phyloP scores from a whole-genome alignment of 352 stramenopile species.

The Globisporangium polare region DNA sequence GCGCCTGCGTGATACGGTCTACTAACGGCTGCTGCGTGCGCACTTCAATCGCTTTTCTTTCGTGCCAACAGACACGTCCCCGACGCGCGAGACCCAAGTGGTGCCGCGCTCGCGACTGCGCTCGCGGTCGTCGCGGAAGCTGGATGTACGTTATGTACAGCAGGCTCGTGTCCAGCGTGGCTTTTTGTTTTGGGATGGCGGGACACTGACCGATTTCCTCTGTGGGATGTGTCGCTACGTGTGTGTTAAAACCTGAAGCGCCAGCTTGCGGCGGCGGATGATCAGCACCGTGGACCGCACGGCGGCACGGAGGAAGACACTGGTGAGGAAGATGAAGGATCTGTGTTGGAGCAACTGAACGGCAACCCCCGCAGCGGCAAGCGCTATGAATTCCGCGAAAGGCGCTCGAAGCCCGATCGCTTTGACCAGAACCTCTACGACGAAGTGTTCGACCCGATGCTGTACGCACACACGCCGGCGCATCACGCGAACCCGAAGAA shows the following conservation, averaged over 20 bases:
- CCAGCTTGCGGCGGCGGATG: slow-evolving; percentile 17
- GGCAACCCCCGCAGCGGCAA: neutral
- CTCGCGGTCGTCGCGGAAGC: slow-evolving; percentile 16
- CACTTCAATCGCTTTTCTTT: neutral
- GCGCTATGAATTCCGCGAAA: slow-evolving; percentile 57
- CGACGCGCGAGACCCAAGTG: slow-evolving; percentile 4
- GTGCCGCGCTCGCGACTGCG: slow-evolving; percentile 18
- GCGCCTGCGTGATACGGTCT: neutral
- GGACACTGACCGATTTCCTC: neutral
- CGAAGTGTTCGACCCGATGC: slow-evolving; percentile 50
- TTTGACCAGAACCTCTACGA: slow-evolving; percentile 70
- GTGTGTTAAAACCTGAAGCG: neutral
- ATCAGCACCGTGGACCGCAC: slow-evolving; percentile 9
- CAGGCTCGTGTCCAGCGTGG: neutral
- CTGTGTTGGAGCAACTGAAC: slow-evolving; percentile 11
- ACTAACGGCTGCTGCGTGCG: neutral
- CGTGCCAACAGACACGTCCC: slow-evolving; percentile 18
- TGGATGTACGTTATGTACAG: slow-evolving; percentile 11
- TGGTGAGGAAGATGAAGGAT: slow-evolving; percentile 16
- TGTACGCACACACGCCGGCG: slow-evolving; percentile 10
- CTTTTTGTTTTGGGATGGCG: neutral
- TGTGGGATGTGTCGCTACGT: neutral
- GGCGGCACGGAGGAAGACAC: slow-evolving; percentile 7
- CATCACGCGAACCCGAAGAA: slow-evolving; percentile 15
- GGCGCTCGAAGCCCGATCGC: slow-evolving; percentile 43